Base-by-base conservation (phyloP, 2,329 filamentous ascomycete genomes). In the Ramichloridium luteum region DNA sequence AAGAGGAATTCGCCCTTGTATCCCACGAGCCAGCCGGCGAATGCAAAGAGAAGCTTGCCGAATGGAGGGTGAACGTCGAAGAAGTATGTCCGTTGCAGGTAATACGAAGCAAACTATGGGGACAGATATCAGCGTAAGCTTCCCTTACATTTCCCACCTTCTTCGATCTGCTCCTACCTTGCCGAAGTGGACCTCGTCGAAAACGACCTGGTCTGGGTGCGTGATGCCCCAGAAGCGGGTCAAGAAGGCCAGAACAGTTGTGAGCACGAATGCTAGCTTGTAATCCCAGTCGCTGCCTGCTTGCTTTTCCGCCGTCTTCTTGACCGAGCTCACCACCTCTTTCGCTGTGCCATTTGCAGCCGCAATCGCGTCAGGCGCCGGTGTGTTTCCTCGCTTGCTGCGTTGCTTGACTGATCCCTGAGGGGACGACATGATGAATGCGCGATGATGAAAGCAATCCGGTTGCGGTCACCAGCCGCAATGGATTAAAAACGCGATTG, bases 51-150 rank as follows among this genome's bases (percentile, higher is more conserved):
- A 38, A 98, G 84, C 68, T 98, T 98, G 60, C 83, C 90, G 50
- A 98, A 92, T 11, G 90, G 90, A 46, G 90, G 90, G 59, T 98
- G 90, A 34, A 98, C 90, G 65, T 98, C 90, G 75, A 98, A 98
- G 70, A 98, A 98, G 67, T 96, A 98, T 40, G 85, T 94, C 50
- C 85, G 80, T 64, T 94, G 79, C 48, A 98, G 77, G 58, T 98
- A 98, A 58, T 78, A 74, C 9, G 71, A 74, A 43, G 62, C 64
- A 43, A 68, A 67, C 61, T 66, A 35, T 13, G 16, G 13, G 30
- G n/a, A n/a, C n/a, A n/a, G n/a, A n/a, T n/a, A n/a, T n/a, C n/a
- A n/a, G n/a, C n/a, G n/a, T n/a, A n/a, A n/a, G n/a, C n/a, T n/a
- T n/a, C n/a, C n/a, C n/a, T n/a, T n/a, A n/a, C n/a, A n/a, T n/a